These are phyloP conservation scores for Scheffersomyces insectosa DNA, from an alignment of 1,139 yeast genomes.

Conservation along the genomic window DNA sequence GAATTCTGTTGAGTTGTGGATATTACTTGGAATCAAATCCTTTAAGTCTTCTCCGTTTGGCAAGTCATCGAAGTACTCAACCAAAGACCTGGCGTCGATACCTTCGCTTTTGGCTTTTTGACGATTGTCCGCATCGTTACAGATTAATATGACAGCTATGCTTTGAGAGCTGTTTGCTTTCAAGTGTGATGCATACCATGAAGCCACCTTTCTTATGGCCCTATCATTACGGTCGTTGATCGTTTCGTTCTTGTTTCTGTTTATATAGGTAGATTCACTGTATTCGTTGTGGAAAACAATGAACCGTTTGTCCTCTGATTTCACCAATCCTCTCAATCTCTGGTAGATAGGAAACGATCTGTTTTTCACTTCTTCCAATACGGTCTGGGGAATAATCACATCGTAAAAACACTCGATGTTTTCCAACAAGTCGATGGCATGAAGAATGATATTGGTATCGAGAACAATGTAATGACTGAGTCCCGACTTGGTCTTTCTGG, in stretches of 20 bases:
- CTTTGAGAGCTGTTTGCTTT: constrained; percentile 30
- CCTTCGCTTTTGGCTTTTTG: constrained; percentile 57
- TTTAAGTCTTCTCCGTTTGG: constrained; percentile 76
- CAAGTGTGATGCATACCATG: constrained; percentile 75
- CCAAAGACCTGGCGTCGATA: constrained; percentile 55
- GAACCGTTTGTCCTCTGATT: constrained; percentile 80
- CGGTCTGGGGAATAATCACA: constrained; percentile 91
- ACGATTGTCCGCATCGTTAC: constrained; percentile 76
- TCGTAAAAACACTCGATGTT: constrained; percentile 76
- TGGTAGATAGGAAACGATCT: constrained; percentile 86
- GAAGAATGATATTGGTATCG: constrained; percentile 86
- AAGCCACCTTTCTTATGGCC: constrained; percentile 74
- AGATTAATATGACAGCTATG: constrained; percentile 62
- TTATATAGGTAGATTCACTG: constrained; percentile 65
- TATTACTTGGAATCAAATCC: constrained; percentile 71
- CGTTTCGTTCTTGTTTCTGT: constrained; percentile 64
- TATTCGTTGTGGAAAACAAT: constrained; percentile 94
- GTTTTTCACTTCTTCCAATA: constrained; percentile 88
- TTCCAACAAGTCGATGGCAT: constrained; percentile 88
- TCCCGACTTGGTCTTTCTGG: constrained; percentile 38
- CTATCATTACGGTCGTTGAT: constrained; percentile 92
- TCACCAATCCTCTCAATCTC: constrained; percentile 74
- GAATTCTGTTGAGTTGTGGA: constrained; percentile 21
- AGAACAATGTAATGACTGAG: constrained; percentile 72
- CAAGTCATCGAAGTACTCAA: constrained; percentile 67